A percentile compares a stretch with the other conserved stretches of the same genome.
Evolutionary conservation across 2,329 filamentous ascomycete genomes (phyloP).

Genomic region (Talaromyces sp.): DNA sequence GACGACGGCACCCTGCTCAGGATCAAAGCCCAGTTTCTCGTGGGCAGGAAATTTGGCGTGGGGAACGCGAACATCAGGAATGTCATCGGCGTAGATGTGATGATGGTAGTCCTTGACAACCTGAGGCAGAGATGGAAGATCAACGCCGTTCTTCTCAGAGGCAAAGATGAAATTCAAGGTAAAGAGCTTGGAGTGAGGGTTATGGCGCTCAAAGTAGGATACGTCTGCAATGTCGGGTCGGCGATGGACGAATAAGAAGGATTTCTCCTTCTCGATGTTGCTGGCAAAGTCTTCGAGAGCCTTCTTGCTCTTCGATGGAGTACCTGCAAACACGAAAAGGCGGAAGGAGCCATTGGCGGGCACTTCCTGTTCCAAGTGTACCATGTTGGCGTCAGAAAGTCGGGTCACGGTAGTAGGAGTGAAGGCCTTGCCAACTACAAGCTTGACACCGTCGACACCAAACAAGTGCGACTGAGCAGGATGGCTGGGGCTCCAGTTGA

Average conservation of each 20-base stretch:
- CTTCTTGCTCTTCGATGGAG: conserved; percentile 53
- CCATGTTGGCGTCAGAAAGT: conserved; percentile 82
- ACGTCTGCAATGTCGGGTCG: conserved; percentile 60
- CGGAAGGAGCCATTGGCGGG: conserved; percentile 85
- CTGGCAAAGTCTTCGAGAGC: conserved; percentile 68
- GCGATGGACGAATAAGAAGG: conserved; percentile 67
- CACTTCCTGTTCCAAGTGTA: conserved; percentile 85
- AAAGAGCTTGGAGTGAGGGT: conserved; percentile 80
- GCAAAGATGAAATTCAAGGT: conserved; percentile 75
- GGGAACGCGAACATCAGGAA: conserved; percentile 66
- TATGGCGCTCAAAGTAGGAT: conserved; percentile 74
- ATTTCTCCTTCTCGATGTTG: conserved; percentile 61
- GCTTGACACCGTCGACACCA: conserved; percentile 60
- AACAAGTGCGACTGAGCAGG: conserved; percentile 67
- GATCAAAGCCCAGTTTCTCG: conserved; percentile 76
- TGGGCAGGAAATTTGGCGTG: conserved; percentile 71
- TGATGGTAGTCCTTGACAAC: conserved; percentile 71
- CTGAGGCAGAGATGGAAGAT: conserved; percentile 68
- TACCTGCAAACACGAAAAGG: conserved; percentile 80
- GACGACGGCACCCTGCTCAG: conserved; percentile 71
- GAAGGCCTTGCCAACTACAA: conserved; percentile 71
- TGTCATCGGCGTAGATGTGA: conserved; percentile 82
- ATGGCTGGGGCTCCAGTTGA: conserved; percentile 79
- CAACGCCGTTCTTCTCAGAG: conserved; percentile 62
- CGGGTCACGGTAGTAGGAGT: conserved; percentile 77